A percentile compares a stretch with the other conserved stretches of the same genome.
These are phyloP conservation scores for Fusarium decemcellulare DNA, from an alignment of 2,329 filamentous ascomycete species.

Conservation along the genomic window DNA sequence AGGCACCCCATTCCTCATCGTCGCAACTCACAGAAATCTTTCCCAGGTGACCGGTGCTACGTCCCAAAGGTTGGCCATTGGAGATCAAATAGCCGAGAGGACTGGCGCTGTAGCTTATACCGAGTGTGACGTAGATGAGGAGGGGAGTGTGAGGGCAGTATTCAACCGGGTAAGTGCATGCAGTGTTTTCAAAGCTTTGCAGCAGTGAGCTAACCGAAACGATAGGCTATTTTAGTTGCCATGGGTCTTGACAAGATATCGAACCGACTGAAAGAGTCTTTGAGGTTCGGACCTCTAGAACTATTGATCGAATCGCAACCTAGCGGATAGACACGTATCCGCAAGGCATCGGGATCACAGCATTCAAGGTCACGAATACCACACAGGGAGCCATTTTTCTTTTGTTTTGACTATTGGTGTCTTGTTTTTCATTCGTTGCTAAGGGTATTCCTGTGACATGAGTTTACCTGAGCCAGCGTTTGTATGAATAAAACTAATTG, in stretches of 20 bases:
- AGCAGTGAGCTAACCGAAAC: too few species aligned
- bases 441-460: too few species aligned
- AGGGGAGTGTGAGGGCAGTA: not conserved
- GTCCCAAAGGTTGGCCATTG: not conserved
- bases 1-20: not conserved
- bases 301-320: too few species aligned
- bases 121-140: conserved; percentile 9
- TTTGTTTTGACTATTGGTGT: too few species aligned
- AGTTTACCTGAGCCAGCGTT: too few species aligned
- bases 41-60: not conserved
- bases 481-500: too few species aligned
- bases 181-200: too few species aligned
- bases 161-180: conserved; percentile 8
- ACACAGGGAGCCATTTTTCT: too few species aligned
- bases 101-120: not conserved
- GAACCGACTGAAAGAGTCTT: not conserved
- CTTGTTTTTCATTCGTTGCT: too few species aligned
- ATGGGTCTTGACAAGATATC: not conserved
- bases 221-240: not conserved
- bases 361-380: too few species aligned
- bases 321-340: too few species aligned
- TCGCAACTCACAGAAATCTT: conserved; percentile 3
- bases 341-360: too few species aligned
- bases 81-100: not conserved
- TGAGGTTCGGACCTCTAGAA: not conserved